Percentiles rank a stretch among this genome's conserved stretches.
These are phyloP conservation scores for Penicillium cinerascens DNA, from an alignment of 495 filamentous ascomycete species.

Conservation along the genomic window DNA sequence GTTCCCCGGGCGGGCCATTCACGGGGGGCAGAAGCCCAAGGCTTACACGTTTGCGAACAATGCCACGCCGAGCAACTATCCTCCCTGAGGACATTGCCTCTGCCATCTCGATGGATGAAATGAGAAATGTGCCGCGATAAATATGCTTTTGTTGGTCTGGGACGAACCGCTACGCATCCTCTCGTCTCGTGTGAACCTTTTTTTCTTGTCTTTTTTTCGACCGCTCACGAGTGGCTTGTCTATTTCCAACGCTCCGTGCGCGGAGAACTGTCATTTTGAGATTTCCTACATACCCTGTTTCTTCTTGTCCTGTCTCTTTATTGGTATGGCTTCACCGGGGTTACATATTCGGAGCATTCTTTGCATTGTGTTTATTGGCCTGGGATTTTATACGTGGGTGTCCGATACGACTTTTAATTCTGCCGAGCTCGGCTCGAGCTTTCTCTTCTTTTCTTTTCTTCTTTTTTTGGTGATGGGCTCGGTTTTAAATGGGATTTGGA, in stretches of 20 bases:
- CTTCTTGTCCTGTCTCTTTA: slow-evolving; percentile 9
- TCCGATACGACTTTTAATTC: slow-evolving; percentile 29
- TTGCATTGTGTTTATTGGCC: slow-evolving; percentile 30
- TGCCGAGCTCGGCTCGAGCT: slow-evolving; percentile 15
- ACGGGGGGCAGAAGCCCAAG: slow-evolving; percentile 37
- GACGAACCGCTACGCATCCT: slow-evolving; percentile 22
- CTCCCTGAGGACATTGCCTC: slow-evolving; percentile 9
- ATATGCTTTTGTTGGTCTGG: slow-evolving; percentile 22
- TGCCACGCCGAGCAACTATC: slow-evolving; percentile 39
- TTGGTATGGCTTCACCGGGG: slow-evolving; percentile 21
- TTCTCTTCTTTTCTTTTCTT: slow-evolving; percentile 3
- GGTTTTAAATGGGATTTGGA: slow-evolving; percentile 19
- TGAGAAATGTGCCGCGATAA: slow-evolving; percentile 29
- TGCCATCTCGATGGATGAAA: slow-evolving; percentile 17
- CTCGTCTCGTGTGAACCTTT: slow-evolving; percentile 7
- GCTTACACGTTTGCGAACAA: slow-evolving; percentile 44
- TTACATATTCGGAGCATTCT: slow-evolving; percentile 30
- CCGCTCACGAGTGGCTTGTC: slow-evolving; percentile 7
- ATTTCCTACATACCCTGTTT: slow-evolving; percentile 5
- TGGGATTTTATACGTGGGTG: slow-evolving; percentile 19
- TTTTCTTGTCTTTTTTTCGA: slow-evolving; percentile 9
- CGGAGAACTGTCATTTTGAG: slow-evolving; percentile 20
- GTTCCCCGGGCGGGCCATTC: slow-evolving; percentile 42
- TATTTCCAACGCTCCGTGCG: slow-evolving; percentile 7
- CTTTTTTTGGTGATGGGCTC: slow-evolving; percentile 7